These are phyloP conservation scores for Pichia sp. DNA, from an alignment of 1,139 yeast species.

Conservation along the genomic window DNA sequence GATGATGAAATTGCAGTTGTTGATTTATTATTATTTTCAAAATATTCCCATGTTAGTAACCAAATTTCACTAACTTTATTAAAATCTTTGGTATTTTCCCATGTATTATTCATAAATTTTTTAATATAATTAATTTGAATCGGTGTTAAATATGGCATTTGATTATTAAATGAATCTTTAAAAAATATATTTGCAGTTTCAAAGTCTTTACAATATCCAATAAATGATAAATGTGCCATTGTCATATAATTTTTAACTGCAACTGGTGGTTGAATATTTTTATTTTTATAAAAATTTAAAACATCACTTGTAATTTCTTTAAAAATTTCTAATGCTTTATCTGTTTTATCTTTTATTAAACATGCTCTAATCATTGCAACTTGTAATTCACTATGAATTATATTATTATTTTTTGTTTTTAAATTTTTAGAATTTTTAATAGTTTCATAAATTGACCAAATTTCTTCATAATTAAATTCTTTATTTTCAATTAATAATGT, in stretches of 20 bases:
- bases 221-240: constrained; percentile 70
- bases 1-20: constrained; percentile 61
- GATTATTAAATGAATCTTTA: constrained; percentile 56
- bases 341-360: constrained; percentile 41
- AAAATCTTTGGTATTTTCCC: constrained; percentile 51
- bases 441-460: constrained; percentile 39
- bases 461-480: constrained; percentile 55
- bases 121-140: constrained; percentile 73
- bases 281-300: constrained; percentile 28
- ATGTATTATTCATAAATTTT: constrained; percentile 57
- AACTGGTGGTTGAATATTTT: constrained; percentile 19
- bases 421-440: constrained; percentile 28
- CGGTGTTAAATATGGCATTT: constrained; percentile 64
- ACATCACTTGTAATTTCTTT: constrained; percentile 34
- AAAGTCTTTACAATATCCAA: constrained; percentile 73
- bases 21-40: constrained; percentile 45
- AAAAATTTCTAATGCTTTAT: constrained; percentile 45
- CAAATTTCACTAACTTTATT: constrained; percentile 57
- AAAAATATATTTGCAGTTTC: constrained; percentile 68
- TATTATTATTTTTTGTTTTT: constrained; percentile 19
- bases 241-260: constrained; percentile 39
- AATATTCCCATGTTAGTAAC: constrained; percentile 52
- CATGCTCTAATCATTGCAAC: constrained; percentile 58
- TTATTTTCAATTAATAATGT: constrained; percentile 61
- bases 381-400: constrained; percentile 42